Conservation (phyloP, 75 land plant species). For the Pinus taeda region DNA sequence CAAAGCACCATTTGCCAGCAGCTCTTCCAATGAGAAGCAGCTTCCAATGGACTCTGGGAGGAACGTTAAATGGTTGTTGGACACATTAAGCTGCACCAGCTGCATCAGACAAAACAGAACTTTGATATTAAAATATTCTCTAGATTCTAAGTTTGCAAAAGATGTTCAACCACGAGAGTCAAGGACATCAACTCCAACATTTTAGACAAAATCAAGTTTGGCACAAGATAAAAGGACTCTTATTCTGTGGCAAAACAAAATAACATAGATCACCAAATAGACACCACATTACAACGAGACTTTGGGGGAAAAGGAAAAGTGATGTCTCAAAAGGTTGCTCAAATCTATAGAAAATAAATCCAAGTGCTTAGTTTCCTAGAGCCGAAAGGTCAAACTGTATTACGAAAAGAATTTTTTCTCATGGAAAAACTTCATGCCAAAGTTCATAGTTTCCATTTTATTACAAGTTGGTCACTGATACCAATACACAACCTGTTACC, state of each 20-base stretch:
- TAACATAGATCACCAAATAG: neutral
- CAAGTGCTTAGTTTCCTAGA: neutral
- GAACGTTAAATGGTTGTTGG: constrained; percentile 58
- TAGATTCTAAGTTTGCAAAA: neutral
- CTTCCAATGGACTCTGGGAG: constrained; percentile 91
- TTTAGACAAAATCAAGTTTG: too few species aligned
- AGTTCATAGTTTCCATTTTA: too few species aligned
- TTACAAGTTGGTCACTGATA: too few species aligned
- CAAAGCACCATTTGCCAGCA: constrained; percentile 77
- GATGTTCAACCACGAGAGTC: neutral
- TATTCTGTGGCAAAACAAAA: neutral
- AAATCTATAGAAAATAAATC: neutral
- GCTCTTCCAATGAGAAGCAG: constrained; percentile 87
- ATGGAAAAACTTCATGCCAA: too few species aligned
- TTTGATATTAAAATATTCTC: neutral
- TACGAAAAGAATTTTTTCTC: too few species aligned
- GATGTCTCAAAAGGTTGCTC: neutral
- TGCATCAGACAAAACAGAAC: constrained; percentile 22
- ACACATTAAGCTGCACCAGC: constrained; percentile 76
- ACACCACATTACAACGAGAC: neutral
- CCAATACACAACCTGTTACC: too few species aligned
- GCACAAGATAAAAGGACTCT: neutral
- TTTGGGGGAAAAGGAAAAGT: neutral
- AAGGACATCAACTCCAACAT: neutral
- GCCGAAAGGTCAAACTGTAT: too few species aligned